Evolutionary conservation across 176 grass and related monocot genomes (phyloP), one percentile per base, ranked within the genome.

Genomic region (Raddia distichophylla): DNA sequence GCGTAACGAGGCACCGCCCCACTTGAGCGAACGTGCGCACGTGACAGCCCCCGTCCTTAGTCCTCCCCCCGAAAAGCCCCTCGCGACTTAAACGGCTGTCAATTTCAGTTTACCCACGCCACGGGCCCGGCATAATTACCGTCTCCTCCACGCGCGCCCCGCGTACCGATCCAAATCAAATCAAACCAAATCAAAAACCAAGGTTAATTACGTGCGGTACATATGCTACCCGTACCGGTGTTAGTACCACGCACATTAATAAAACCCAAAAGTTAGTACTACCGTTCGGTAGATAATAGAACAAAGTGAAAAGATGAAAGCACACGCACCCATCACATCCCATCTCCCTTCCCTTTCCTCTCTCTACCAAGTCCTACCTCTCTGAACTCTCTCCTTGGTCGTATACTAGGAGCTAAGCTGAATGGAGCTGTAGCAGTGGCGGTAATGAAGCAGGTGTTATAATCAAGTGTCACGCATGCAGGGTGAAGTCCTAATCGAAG

Each of bases 301-400:
- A 78, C 77, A 87, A 92, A 87, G 82, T 85, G 90, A 86, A 94
- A 93, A 81, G 86, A 92, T 50, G 73, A 77, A 86, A 78, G 83
- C 64, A 43, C 83, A 67, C 83, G 74, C 83, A 53, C 66, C 78
- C 83, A 73, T 89, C 87, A 59, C 87, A 82, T 89, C 87, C 66
- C 87, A 82, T 89, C 87, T 8, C 53, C 0, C 5, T 5, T 9
- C 42, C 53, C 44, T 37, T 59, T 48, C 45, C 62, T 56, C 27
- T 32, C n/a, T 22, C n/a, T 5, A 4, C 60, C 10, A 35, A 63
- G 60, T 55, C 9, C 32, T n/a, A 0, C 20, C 63, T 60, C 69
- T 71, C 51, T 4, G 16, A 0, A 14, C 63, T 60, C 69, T 71
- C 51, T 4, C 22, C 73, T 60, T 53, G 20, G 54, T 69, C 6